These are phyloP conservation scores for Leishmania tropica DNA, from an alignment of 208 protist species.

Conservation along the genomic window DNA sequence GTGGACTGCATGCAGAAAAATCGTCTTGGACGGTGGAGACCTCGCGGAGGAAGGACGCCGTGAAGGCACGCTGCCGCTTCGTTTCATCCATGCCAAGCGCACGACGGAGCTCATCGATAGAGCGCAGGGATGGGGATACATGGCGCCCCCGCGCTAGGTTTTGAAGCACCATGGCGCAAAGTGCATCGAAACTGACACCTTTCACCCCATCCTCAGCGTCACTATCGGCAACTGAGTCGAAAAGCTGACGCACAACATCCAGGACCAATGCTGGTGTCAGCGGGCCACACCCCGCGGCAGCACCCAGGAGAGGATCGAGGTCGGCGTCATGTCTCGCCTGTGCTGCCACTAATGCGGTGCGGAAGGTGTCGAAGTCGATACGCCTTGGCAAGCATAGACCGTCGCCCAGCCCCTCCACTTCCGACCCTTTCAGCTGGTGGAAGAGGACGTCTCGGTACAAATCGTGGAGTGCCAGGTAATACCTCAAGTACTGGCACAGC, in stretches of 20 bases:
- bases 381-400: slow-evolving; percentile 10
- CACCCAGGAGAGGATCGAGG: background rate
- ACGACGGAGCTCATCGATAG: slow-evolving; percentile 22
- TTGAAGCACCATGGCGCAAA: slow-evolving; percentile 13
- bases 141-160: background rate
- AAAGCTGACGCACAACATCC: slow-evolving; percentile 7
- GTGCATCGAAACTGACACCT: slow-evolving; percentile 19
- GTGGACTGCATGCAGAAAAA: slow-evolving; percentile 12
- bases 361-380: slow-evolving; percentile 14
- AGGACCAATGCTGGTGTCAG: background rate
- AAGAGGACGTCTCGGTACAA: slow-evolving; percentile 37
- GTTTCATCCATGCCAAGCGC: slow-evolving; percentile 8
- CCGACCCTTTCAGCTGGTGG: slow-evolving; percentile 12
- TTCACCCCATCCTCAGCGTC: slow-evolving; percentile 3
- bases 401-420: slow-evolving; percentile 6
- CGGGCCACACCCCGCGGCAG: background rate
- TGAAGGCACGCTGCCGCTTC: slow-evolving; percentile 15
- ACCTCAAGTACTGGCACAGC: slow-evolving; percentile 33
- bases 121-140: background rate
- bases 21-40: slow-evolving; percentile 10
- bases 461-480: slow-evolving; percentile 36
- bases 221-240: background rate
- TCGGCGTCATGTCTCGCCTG: slow-evolving; percentile 6
- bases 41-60: slow-evolving; percentile 17
- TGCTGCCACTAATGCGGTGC: background rate